Conservation (phyloP, 331 rosid species). For the Dryas integrifolia region DNA sequence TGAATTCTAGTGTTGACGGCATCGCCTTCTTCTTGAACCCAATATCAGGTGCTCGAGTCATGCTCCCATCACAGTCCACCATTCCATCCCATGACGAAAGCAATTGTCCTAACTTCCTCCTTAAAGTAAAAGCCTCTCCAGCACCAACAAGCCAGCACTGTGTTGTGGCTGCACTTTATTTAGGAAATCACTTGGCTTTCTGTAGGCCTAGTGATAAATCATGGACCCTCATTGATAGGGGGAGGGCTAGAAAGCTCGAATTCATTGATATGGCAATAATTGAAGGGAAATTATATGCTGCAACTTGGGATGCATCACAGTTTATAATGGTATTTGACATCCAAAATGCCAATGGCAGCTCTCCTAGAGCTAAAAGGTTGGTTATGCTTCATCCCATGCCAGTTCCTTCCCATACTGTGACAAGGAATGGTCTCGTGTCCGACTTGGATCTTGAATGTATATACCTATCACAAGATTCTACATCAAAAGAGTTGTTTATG, state of each 20-base stretch:
- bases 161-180: not conserved
- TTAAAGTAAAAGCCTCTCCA: not conserved
- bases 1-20: not conserved
- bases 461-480: not conserved
- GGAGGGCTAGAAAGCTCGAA: not conserved
- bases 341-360: too few relatives aligned
- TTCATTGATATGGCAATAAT: not conserved
- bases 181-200: not conserved
- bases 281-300: not conserved
- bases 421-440: too few relatives aligned
- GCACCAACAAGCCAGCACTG: not conserved
- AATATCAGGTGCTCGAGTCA: conserved; percentile 3
- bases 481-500: not conserved
- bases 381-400: not conserved
- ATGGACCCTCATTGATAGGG: not conserved
- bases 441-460: too few relatives aligned
- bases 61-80: not conserved
- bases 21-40: not conserved
- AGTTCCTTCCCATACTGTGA: not conserved
- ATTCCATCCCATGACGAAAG: too few relatives aligned
- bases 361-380: not conserved
- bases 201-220: not conserved
- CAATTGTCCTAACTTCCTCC: too few relatives aligned
- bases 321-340: not conserved
- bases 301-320: not conserved